Base-by-base conservation (phyloP, 1,284 basidiomycete species). In the Malassezia yamatoensis region DNA sequence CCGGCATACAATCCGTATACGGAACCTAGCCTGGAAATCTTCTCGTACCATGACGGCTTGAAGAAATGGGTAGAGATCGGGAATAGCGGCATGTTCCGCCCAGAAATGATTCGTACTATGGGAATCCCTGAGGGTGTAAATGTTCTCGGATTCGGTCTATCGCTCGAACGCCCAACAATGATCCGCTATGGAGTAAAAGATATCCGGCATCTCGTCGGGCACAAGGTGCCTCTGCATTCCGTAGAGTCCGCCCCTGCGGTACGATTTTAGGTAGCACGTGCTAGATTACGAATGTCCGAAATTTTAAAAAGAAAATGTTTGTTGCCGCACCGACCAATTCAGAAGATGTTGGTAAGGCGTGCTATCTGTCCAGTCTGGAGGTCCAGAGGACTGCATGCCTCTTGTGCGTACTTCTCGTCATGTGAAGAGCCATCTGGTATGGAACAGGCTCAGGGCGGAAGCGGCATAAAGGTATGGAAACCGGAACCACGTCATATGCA, bases 81-180 rank as follows among this genome's bases (percentile, higher is more conserved):
- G 50, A 81, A 81, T 79, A 93, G 88, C 68, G 94, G 94, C 43
- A 94, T 99, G 87, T 99, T 99, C 85, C 83, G 94, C 37, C 94
- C 94, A 2, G 94, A 99, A 76, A 98, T 99, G 93, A 80, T 99
- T 45, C 58, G 70, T 73, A 90, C 94, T 9, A 98, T 98, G 91
- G 94, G 94, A 40, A 85, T 99, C 72, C 94, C 94, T 2, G 88
- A 90, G 65, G 90, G 91, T 66, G 90, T 98, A 10, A 85, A 91
- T 49, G 93, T 96, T 3, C 86, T 94, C 63, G 94, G 94, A 16
- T 99, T 93, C 90, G 94, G 94, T 53, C 82, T 99, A 63, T 84
- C 85, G 71, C 80, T 98, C 35, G 94, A 98, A 78, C 80, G 94
- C 60, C 94, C 94, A n/a, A 98, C 94, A 1, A 98, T 99, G 94